Conservation (phyloP, 345 rosid species). For the Lenwebbia sp. region DNA sequence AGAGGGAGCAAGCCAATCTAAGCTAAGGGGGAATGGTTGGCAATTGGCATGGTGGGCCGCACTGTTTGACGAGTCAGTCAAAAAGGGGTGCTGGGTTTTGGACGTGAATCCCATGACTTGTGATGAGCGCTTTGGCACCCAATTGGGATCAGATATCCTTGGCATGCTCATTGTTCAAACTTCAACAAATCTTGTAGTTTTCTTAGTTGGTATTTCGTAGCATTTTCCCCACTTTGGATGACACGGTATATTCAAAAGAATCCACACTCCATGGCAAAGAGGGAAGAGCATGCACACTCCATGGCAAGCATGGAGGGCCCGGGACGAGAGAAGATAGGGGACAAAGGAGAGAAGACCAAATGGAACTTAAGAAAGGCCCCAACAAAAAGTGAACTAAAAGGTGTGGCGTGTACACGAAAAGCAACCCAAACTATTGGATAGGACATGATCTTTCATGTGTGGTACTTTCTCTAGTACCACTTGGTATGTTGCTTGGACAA, state of each 20-base stretch:
- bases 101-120: not conserved
- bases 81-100: not conserved
- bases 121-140: not conserved
- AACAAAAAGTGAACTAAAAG: not conserved
- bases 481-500: not conserved
- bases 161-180: not conserved
- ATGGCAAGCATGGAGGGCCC: not conserved
- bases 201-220: not conserved
- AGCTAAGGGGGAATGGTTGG: not conserved
- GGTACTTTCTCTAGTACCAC: not conserved
- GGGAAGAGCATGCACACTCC: not conserved
- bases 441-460: not conserved
- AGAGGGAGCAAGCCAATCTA: not conserved
- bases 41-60: not conserved
- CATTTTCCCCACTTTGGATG: not conserved
- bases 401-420: not conserved
- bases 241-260: not conserved
- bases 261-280: not conserved
- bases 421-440: not conserved
- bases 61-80: constrained; percentile 2
- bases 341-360: not conserved
- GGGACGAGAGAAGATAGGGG: not conserved
- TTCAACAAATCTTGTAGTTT: not conserved
- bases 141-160: too few species aligned
- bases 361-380: not conserved